phyloP scores from a whole-genome alignment of 306 rosid genomes.

The Geum urbanum region DNA sequence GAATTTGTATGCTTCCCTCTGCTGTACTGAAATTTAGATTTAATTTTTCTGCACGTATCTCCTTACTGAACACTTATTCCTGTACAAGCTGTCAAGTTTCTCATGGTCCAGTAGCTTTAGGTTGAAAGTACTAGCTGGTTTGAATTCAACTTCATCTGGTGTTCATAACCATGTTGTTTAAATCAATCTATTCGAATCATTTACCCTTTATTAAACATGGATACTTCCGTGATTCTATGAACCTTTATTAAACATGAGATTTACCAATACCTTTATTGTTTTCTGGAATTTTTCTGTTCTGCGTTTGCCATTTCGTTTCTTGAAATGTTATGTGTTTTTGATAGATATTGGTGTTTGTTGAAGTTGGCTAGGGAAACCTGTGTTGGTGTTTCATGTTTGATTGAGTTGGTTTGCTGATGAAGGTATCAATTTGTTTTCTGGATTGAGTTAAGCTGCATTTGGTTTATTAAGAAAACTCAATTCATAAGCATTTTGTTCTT shows the following conservation, averaged over 20 bases:
- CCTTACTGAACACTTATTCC: constrained; percentile 8
- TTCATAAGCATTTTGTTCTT: neutral
- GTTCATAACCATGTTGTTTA: neutral
- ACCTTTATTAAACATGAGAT: constrained; percentile 13
- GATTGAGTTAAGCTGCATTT: neutral
- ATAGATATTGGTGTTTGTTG: neutral
- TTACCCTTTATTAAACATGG: neutral
- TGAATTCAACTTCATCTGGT: neutral
- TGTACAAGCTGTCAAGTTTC: constrained; percentile 7
- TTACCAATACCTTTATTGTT: neutral
- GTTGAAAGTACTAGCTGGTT: neutral
- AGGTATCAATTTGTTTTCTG: constrained; percentile 4
- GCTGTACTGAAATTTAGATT: neutral
- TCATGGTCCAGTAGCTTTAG: constrained; percentile 4
- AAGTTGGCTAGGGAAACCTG: constrained; percentile 2
- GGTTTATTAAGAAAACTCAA: constrained; percentile 14
- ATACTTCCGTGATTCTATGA: neutral
- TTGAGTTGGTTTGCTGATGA: constrained; percentile 2
- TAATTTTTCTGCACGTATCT: neutral
- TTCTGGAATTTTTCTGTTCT: too few species aligned
- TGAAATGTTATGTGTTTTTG: constrained; percentile 9
- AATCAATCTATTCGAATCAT: neutral
- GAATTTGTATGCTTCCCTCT: neutral
- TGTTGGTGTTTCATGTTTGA: constrained; percentile 11
- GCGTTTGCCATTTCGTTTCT: neutral